Conservation (phyloP, 305 asterid genomes). For the Rubia peregrina region DNA sequence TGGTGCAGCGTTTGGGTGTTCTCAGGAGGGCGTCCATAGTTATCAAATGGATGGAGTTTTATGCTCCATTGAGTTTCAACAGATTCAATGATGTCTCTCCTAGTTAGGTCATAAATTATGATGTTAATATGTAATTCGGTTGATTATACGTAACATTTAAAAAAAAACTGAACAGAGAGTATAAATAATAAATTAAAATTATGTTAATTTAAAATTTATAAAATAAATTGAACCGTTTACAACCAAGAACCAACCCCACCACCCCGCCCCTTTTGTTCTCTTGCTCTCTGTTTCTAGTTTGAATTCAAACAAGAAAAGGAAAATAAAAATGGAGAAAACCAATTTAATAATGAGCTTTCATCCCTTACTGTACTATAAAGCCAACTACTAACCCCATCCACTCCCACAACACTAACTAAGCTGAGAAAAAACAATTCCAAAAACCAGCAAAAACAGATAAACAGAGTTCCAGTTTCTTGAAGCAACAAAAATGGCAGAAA, state of each 20-base stretch:
- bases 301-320: background rate
- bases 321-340: background rate
- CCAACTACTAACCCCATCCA: slow-evolving; percentile 7
- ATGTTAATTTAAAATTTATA: no score
- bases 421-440: background rate
- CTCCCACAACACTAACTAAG: slow-evolving; percentile 8
- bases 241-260: background rate
- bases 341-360: slow-evolving; percentile 15
- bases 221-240: background rate
- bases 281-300: background rate
- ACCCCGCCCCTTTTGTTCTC: background rate
- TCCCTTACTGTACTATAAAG: slow-evolving; percentile 35
- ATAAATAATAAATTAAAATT: no score
- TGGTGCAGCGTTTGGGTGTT: no score
- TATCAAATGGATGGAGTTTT: no score
- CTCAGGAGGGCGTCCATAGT: no score
- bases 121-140: no score
- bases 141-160: no score
- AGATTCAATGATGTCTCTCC: no score
- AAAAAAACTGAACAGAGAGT: no score
- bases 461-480: background rate
- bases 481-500: slow-evolving; percentile 49
- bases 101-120: no score
- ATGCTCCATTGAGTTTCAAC: no score
- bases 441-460: background rate